These are phyloP conservation scores for Phytophthora brassicae DNA, from an alignment of 352 stramenopile genomes.

Conservation along the genomic window DNA sequence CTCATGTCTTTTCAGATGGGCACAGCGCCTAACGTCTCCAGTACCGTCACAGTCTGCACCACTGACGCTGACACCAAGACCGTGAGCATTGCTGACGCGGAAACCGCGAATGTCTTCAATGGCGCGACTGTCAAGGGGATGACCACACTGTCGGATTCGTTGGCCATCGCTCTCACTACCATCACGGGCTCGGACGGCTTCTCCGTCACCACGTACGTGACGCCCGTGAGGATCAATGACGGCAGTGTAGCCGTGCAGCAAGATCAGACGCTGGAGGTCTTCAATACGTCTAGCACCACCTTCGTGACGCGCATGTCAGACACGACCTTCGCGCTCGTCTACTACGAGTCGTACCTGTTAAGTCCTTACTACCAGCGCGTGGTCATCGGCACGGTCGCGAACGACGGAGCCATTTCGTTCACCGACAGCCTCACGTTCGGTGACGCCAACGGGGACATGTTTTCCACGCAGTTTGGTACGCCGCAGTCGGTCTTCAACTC, in stretches of 20 bases:
- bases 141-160: slow-evolving; percentile 61
- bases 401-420: slow-evolving; percentile 58
- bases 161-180: slow-evolving; percentile 53
- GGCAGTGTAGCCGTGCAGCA: slow-evolving; percentile 42
- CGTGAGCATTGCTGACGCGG: slow-evolving; percentile 40
- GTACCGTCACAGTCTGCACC: slow-evolving; percentile 57
- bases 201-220: slow-evolving; percentile 44
- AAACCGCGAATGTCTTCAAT: slow-evolving; percentile 51
- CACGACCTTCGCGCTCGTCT: slow-evolving; percentile 60
- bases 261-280: slow-evolving; percentile 44
- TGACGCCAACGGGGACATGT: slow-evolving; percentile 41
- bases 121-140: slow-evolving; percentile 60
- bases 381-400: slow-evolving; percentile 48
- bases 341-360: slow-evolving; percentile 68
- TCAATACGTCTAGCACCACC: slow-evolving; percentile 66
- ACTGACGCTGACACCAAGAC: slow-evolving; percentile 48
- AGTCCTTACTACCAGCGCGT: slow-evolving; percentile 59
- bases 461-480: slow-evolving; percentile 54
- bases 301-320: slow-evolving; percentile 70
- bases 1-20: slow-evolving; percentile 65
- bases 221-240: slow-evolving; percentile 52
- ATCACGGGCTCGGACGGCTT: slow-evolving; percentile 43
- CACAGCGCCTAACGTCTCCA: slow-evolving; percentile 35
- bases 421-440: slow-evolving; percentile 59
- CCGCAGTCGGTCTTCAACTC: slow-evolving; percentile 66